Evolutionary conservation across 805 yeast species (phyloP), one percentile per base, ranked within the genome.

Genomic region (Lipomyces kockii): DNA sequence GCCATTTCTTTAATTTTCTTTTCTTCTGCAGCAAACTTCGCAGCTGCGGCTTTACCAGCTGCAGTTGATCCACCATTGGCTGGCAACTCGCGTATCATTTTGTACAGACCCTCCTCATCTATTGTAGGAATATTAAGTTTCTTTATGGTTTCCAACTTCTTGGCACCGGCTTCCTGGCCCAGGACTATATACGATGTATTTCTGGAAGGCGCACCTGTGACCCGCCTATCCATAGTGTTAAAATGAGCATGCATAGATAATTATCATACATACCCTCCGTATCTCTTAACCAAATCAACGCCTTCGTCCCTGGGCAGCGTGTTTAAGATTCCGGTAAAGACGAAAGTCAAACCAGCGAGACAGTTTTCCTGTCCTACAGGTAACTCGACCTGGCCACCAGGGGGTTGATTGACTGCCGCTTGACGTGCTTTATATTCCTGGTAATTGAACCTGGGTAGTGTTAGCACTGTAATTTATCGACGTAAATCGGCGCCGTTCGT

Each of bases 81-180:
- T 0, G 99, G 98, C 95, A 94, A 90, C 6, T 86, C 84, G 27
- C 81, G 74, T 58, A 95, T 82, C 70, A 95, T 81, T 71, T 87
- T 86, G 53, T 90, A 78, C 73, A 95, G 92, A 0, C 98, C 98
- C 11, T 85, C 90, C 78, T 95, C 97, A 74, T 86, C 88, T 67
- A 94, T 89, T 53, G 96, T 92, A 78, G 93, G 93, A 63, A 91
- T 86, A 7, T 85, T 84, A 71, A 88, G 81, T 62, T 86, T 85
- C 73, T 86, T 88, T 71, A 96, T 94, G 74, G 88, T 91, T 73
- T 86, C 86, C 55, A 95, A 86, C 78, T 95, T 95, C n/a, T 92
- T 87, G 1, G 98, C 98, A 0, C 99, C 99, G 1, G 99, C 98
- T 72, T 95, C 98, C 62, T 85, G 92, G 7, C 99, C 99, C 37